Conservation (phyloP, 345 rosid genomes). For the Eucalyptus microcorys region DNA sequence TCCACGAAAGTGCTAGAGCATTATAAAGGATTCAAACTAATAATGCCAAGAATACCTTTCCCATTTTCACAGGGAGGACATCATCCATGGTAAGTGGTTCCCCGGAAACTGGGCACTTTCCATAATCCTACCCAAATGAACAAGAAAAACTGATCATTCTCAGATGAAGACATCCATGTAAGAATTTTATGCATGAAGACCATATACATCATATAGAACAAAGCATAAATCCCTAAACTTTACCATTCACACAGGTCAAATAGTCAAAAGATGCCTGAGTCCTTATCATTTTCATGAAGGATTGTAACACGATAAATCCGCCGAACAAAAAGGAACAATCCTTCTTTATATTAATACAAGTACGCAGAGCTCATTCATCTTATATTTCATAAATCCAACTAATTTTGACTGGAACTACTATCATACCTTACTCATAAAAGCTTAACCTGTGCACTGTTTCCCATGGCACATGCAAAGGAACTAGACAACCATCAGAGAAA, state of each 20-base stretch:
- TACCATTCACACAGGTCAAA: neutral
- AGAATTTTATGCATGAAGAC: neutral
- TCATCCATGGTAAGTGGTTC: slow-evolving; percentile 76
- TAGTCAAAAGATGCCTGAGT: neutral
- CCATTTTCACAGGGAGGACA: slow-evolving; percentile 57
- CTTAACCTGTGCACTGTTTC: neutral
- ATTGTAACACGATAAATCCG: neutral
- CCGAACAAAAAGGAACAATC: neutral
- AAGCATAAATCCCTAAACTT: neutral
- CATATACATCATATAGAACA: neutral
- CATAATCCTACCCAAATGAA: slow-evolving; percentile 51
- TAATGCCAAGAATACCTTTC: slow-evolving; percentile 37
- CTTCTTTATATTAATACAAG: neutral
- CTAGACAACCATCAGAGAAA: neutral
- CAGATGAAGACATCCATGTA: neutral
- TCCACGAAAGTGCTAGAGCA: neutral
- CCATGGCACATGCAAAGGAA: neutral
- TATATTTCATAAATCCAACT: neutral
- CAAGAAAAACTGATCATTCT: neutral
- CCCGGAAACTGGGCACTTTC: slow-evolving; percentile 83
- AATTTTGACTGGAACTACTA: neutral
- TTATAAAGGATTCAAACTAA: neutral
- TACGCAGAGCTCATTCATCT: neutral
- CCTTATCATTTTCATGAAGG: neutral
- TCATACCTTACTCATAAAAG: neutral